A percentile compares a stretch with the other conserved stretches of the same genome.
These are phyloP conservation scores for Daldinia eschscholtzii DNA, from an alignment of 2,329 filamentous ascomycete genomes.

Conservation along the genomic window DNA sequence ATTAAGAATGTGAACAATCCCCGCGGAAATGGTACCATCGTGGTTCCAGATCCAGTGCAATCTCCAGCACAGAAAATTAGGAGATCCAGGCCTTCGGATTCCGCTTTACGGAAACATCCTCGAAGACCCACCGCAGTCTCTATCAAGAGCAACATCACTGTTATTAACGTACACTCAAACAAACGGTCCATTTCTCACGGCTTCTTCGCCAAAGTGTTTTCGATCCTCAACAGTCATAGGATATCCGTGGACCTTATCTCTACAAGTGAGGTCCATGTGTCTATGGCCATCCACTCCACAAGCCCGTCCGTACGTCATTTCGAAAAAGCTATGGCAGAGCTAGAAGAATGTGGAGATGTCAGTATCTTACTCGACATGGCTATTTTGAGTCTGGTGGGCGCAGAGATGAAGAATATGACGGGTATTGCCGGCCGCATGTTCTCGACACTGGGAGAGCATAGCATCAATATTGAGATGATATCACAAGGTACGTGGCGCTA, in stretches of 20 bases:
- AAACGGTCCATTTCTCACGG: slow-evolving; percentile 96
- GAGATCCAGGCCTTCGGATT: slow-evolving; percentile 62
- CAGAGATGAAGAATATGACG: slow-evolving; percentile 97
- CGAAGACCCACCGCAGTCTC: slow-evolving; percentile 91
- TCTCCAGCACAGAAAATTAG: slow-evolving; percentile 69
- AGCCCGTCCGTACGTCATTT: slow-evolving; percentile 73
- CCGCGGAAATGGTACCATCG: slow-evolving; percentile 80
- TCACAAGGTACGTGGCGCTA: slow-evolving; percentile 79
- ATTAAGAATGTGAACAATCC: slow-evolving; percentile 96
- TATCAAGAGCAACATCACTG: slow-evolving; percentile 95
- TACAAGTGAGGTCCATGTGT: slow-evolving; percentile 96
- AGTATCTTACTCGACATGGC: slow-evolving; percentile 93
- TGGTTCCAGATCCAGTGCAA: slow-evolving; percentile 78
- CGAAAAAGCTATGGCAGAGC: slow-evolving; percentile 75
- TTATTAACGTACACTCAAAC: slow-evolving; percentile 98
- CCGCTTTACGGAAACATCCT: slow-evolving; percentile 68
- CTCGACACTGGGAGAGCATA: slow-evolving; percentile 90
- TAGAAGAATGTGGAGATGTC: slow-evolving; percentile 87
- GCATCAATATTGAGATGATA: slow-evolving; percentile 99
- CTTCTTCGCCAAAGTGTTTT: slow-evolving; percentile 95
- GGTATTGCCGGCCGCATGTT: slow-evolving; percentile 97
- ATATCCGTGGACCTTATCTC: slow-evolving; percentile 97
- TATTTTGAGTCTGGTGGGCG: slow-evolving; percentile 92
- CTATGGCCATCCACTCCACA: slow-evolving; percentile 92
- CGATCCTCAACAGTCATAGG: slow-evolving; percentile 85